Percentiles rank a stretch among this genome's conserved stretches.
Evolutionary conservation across 768 basidiomycete genomes (phyloP).

Genomic region (Russula brevipes): DNA sequence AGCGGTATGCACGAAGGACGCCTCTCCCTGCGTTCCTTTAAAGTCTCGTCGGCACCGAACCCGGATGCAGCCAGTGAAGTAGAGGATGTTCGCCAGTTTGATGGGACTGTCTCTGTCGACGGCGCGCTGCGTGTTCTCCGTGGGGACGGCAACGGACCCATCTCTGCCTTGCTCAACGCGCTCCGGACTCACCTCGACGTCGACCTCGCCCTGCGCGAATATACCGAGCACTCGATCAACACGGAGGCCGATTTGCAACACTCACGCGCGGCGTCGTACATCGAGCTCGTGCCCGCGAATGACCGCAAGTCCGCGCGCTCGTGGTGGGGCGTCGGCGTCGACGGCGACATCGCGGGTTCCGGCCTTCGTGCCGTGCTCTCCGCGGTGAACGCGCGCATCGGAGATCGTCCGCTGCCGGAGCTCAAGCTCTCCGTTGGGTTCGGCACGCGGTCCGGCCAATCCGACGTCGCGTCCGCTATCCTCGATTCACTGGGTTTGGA

Average conservation of each 20-base stretch:
- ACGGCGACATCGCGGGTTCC: slow-evolving; percentile 85
- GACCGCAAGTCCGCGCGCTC: slow-evolving; percentile 67
- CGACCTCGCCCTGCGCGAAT: slow-evolving; percentile 81
- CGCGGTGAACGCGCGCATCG: slow-evolving; percentile 78
- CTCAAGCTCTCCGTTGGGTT: slow-evolving; percentile 73
- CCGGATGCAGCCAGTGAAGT: slow-evolving; percentile 47
- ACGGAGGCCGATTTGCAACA: slow-evolving; percentile 60
- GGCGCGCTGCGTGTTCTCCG: slow-evolving; percentile 77
- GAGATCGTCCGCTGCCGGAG: slow-evolving; percentile 65
- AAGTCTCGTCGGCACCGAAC: slow-evolving; percentile 57
- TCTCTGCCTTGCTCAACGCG: slow-evolving; percentile 88
- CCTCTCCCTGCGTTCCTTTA: slow-evolving; percentile 75
- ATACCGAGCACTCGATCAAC: slow-evolving; percentile 86
- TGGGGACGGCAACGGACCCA: slow-evolving; percentile 93
- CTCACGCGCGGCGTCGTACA: slow-evolving; percentile 89
- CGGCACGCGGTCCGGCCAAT: slow-evolving; percentile 60
- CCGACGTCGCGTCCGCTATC: slow-evolving; percentile 70
- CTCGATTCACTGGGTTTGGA: slow-evolving; percentile 70
- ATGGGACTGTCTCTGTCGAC: slow-evolving; percentile 83
- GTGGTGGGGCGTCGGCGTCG: slow-evolving; percentile 94
- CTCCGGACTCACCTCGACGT: slow-evolving; percentile 77
- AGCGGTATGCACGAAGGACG: slow-evolving; percentile 79
- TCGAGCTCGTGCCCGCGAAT: slow-evolving; percentile 76
- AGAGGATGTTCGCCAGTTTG: slow-evolving; percentile 75
- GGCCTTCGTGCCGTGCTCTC: slow-evolving; percentile 88